Conservation (phyloP, 768 basidiomycete genomes). For the Lactarius tabidus region DNA sequence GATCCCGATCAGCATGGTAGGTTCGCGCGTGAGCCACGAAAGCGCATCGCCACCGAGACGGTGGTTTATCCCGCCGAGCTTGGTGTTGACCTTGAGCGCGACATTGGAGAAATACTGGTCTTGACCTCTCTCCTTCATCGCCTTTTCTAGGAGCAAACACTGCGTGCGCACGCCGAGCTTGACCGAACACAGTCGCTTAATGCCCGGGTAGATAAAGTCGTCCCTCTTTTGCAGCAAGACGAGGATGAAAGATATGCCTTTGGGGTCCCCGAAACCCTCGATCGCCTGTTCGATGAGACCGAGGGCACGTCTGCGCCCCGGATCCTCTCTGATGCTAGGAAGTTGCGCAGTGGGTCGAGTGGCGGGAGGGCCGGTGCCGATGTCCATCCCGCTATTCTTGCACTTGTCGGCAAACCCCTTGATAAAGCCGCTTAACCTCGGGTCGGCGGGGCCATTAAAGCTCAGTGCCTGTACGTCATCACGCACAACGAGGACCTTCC, state of each 20-base stretch:
- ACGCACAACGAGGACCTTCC: constrained; percentile 64
- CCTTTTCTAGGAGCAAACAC: constrained; percentile 66
- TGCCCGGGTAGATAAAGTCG: constrained; percentile 74
- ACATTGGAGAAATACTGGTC: constrained; percentile 83
- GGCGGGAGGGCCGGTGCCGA: constrained; percentile 38
- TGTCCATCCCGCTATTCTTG: constrained; percentile 51
- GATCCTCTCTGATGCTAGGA: constrained; percentile 37
- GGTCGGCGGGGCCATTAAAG: constrained; percentile 43
- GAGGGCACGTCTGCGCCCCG: constrained; percentile 42
- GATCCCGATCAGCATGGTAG: constrained; percentile 82
- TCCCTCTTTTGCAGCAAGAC: constrained; percentile 66
- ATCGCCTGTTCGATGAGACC: constrained; percentile 36
- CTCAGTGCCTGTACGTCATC: constrained; percentile 40
- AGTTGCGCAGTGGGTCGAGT: constrained; percentile 35
- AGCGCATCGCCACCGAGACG: constrained; percentile 50
- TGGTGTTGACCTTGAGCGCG: constrained; percentile 77
- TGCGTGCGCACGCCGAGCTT: constrained; percentile 70
- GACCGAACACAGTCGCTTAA: constrained; percentile 74
- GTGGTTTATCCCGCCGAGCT: constrained; percentile 81
- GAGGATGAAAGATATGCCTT: constrained; percentile 60
- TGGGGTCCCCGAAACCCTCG: constrained; percentile 14
- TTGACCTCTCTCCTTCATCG: constrained; percentile 52
- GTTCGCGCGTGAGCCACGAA: constrained; percentile 59
- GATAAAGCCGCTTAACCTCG: constrained; percentile 41
- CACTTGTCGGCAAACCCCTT: constrained; percentile 55